Conservation (phyloP, 495 filamentous ascomycete genomes). For the Penicillium taxi region DNA sequence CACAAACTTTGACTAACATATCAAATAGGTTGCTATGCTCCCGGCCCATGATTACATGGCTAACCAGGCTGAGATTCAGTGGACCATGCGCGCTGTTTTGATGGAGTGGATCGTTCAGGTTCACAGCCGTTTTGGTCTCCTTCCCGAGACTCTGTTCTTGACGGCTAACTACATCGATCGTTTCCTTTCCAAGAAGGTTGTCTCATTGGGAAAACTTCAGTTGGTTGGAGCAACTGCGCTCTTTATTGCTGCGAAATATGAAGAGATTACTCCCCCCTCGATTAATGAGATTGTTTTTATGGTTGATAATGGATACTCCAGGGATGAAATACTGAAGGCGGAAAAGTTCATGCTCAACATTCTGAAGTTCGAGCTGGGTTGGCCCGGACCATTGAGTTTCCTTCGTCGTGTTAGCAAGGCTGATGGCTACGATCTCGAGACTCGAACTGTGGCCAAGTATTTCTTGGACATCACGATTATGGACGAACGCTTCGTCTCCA, state of each 20-base stretch:
- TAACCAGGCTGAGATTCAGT: slow-evolving; percentile 90
- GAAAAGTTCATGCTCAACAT: slow-evolving; percentile 97
- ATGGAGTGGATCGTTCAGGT: slow-evolving; percentile 99
- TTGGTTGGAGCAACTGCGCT: slow-evolving; percentile 94
- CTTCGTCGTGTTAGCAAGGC: slow-evolving; percentile 94
- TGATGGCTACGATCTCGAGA: slow-evolving; percentile 95
- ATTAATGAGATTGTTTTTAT: slow-evolving; percentile 95
- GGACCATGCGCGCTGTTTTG: slow-evolving; percentile 95
- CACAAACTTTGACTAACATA: slow-evolving; percentile 10
- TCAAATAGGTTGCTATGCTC: slow-evolving; percentile 60
- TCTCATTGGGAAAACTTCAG: slow-evolving; percentile 90
- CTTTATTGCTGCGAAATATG: slow-evolving; percentile 94
- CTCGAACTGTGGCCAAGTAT: slow-evolving; percentile 93
- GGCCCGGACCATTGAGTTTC: slow-evolving; percentile 98
- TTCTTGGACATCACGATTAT: slow-evolving; percentile 95
- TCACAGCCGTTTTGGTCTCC: slow-evolving; percentile 78
- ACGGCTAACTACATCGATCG: slow-evolving; percentile 94
- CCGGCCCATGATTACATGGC: slow-evolving; percentile 95
- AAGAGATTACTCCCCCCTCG: slow-evolving; percentile 95
- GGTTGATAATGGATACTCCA: slow-evolving; percentile 84
- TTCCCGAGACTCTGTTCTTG: slow-evolving; percentile 91
- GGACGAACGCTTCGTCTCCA: slow-evolving; percentile 94
- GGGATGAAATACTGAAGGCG: slow-evolving; percentile 92
- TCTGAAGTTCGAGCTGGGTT: slow-evolving; percentile 89
- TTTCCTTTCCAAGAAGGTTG: slow-evolving; percentile 88